Evolutionary conservation across 1,139 yeast genomes (phyloP), one percentile per base, ranked within the genome.

Genomic region (Geotrichum candidum): DNA sequence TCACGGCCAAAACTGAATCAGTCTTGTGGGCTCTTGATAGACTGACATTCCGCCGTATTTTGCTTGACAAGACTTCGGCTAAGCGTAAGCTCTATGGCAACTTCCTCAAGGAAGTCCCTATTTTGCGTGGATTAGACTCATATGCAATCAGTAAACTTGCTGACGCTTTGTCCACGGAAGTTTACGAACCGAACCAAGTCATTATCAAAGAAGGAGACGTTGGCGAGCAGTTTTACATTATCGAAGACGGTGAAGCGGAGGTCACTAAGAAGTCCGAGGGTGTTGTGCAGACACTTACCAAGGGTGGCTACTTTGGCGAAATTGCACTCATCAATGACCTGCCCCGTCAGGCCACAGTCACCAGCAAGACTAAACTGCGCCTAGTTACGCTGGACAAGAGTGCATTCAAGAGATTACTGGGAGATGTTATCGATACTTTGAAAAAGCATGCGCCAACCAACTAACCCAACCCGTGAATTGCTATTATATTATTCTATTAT

Each of bases 291-390:
- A 78, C 79, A 27, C 80, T 90, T 66, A 76, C 82, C 56, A 87
- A 88, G 71, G 98, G 98, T 66, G 96, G 89, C 72, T 94, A 94
- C 76, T 94, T 94, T 75, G 99, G 99, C 67, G 99, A 94, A 77
- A 85, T 94, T 66, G 98, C 99, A 2, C 80, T 94, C 68, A 80
- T 94, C 68, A 89, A 92, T 69, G 97, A 94, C 71, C 80, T 87
- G 65, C 98, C 98, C 65, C 85, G 99, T 76, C 96, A 90, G 74
- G 99, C 99, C 45, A 88, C 97, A 3, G 95, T 94, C 52, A 84
- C 82, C 62, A 97, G 97, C 1, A 77, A 82, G 45, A 84, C 88
- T 61, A 81, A 82, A 59, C 86, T 94, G 33, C 88, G 89, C 70
- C 96, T 92, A 57, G 98, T 96, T 33, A 88, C 95, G 2, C 81